These are phyloP conservation scores for Wickerhamomyces hampshirensis DNA, from an alignment of 805 yeast species.

Conservation along the genomic window DNA sequence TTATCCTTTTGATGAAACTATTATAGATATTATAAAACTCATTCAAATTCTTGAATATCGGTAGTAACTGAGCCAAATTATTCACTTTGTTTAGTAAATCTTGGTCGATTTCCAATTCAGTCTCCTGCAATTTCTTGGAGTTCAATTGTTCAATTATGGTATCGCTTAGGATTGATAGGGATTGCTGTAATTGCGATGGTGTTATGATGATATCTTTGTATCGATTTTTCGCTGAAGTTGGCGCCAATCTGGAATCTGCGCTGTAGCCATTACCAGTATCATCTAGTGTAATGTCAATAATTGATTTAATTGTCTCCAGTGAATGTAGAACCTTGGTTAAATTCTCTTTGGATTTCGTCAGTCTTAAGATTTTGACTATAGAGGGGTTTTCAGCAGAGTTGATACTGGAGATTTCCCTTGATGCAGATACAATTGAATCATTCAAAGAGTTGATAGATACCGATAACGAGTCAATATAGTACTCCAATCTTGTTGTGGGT, in stretches of 20 bases:
- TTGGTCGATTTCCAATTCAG: slow-evolving; percentile 25
- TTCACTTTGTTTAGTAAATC: slow-evolving; percentile 40
- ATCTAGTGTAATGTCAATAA: slow-evolving; percentile 28
- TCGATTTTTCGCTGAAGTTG: slow-evolving; percentile 13
- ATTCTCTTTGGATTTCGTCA: slow-evolving; percentile 41
- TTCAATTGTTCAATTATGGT: slow-evolving; percentile 40
- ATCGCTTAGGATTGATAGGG: slow-evolving; percentile 41
- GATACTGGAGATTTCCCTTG: neutral
- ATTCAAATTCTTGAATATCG: slow-evolving; percentile 48
- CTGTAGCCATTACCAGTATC: neutral
- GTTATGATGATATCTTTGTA: slow-evolving; percentile 23
- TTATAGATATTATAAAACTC: slow-evolving; percentile 46
- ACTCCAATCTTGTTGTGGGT: slow-evolving; percentile 56
- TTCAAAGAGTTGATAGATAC: slow-evolving; percentile 54
- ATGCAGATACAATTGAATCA: slow-evolving; percentile 34
- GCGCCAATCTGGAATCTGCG: slow-evolving; percentile 10
- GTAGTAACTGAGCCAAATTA: slow-evolving; percentile 42
- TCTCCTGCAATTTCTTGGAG: slow-evolving; percentile 19
- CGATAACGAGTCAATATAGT: slow-evolving; percentile 56
- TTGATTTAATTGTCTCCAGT: slow-evolving; percentile 40
- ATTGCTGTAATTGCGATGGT: slow-evolving; percentile 29
- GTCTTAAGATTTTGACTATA: slow-evolving; percentile 34
- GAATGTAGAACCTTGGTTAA: slow-evolving; percentile 41
- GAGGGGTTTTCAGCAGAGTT: no score
- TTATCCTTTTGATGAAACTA: slow-evolving; percentile 42